A percentile compares a stretch with the other conserved stretches of the same genome.
phyloP scores from a whole-genome alignment of 257 asterid species.

The Rehmannia glutinosa region DNA sequence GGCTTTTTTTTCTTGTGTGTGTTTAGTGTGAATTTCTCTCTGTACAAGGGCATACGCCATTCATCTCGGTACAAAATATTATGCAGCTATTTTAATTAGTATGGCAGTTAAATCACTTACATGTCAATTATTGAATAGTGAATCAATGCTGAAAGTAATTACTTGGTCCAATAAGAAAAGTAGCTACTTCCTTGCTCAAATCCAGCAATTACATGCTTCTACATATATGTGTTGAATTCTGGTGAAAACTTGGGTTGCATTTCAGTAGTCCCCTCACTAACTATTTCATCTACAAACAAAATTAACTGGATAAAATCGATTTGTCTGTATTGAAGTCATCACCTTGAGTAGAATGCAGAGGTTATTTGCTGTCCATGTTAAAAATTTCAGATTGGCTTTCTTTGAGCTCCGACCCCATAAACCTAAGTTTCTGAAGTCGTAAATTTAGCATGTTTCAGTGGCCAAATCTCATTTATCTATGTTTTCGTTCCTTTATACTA shows the following conservation, averaged over 20 bases:
- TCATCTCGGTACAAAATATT: neutral
- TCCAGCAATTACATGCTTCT: too few species aligned
- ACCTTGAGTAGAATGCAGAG: neutral
- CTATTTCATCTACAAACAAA: slow-evolving; percentile 1
- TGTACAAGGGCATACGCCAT: neutral
- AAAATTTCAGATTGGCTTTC: neutral
- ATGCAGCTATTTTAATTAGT: neutral
- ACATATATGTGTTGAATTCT: slow-evolving; percentile 9
- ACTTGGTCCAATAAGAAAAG: too few species aligned
- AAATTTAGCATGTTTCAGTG: neutral
- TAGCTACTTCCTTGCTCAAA: too few species aligned
- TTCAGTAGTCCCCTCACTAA: slow-evolving; percentile 6
- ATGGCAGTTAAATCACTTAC: neutral
- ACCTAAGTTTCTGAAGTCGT: slow-evolving; percentile 1
- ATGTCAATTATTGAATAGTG: neutral
- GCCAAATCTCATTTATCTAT: slow-evolving; percentile 13
- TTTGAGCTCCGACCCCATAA: neutral
- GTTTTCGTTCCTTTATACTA: slow-evolving; percentile 8
- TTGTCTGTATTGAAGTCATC: too few species aligned
- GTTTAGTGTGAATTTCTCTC: neutral
- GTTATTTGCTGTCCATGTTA: neutral
- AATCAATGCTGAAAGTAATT: too few species aligned
- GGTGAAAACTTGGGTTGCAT: slow-evolving; percentile 3
- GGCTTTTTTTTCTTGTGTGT: neutral
- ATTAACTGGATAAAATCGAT: too few species aligned